A percentile compares a stretch with the other conserved stretches of the same genome.
phyloP scores from a whole-genome alignment of 352 stramenopile genomes.

The Globisporangium ultimum region DNA sequence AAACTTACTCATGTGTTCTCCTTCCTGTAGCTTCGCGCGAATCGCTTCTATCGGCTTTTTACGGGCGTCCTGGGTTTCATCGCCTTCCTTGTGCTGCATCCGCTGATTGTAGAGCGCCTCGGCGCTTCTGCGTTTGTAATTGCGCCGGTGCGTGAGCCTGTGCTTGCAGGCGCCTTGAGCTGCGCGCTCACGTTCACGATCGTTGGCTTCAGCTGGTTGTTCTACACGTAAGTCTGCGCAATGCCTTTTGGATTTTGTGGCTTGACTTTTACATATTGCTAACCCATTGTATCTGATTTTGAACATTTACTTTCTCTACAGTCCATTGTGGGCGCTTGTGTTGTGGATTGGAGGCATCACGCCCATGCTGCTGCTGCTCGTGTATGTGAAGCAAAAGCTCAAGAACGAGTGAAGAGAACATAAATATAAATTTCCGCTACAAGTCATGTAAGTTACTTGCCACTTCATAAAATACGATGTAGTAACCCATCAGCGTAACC shows the following conservation, averaged over 20 bases:
- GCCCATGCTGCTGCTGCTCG: conserved; percentile 25
- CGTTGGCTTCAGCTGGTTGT: conserved; percentile 43
- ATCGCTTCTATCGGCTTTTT: conserved; percentile 64
- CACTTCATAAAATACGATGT: not conserved
- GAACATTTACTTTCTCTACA: conserved; percentile 5
- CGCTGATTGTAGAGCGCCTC: conserved; percentile 25
- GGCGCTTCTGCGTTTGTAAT: conserved; percentile 12
- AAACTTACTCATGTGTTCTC: not conserved
- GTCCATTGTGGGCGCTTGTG: conserved; percentile 45
- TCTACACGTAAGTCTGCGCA: conserved; percentile 32
- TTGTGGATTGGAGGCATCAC: conserved; percentile 27
- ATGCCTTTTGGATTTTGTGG: not conserved
- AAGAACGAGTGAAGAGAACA: conserved; percentile 31
- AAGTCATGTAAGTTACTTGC: not conserved
- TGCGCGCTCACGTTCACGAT: conserved; percentile 47
- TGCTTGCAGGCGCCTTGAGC: conserved; percentile 39
- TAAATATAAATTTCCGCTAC: not conserved
- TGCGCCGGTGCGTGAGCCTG: conserved; percentile 41
- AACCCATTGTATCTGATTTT: too few relatives aligned
- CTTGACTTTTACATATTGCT: not conserved
- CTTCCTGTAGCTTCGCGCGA: conserved; percentile 45
- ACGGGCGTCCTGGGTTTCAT: conserved; percentile 61
- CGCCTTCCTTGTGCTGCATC: conserved; percentile 54
- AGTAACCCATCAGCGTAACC: too few relatives aligned
- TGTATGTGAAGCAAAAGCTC: conserved; percentile 20